These are phyloP conservation scores for Elongisporangium prolatum DNA, from an alignment of 352 stramenopile species.

Conservation along the genomic window DNA sequence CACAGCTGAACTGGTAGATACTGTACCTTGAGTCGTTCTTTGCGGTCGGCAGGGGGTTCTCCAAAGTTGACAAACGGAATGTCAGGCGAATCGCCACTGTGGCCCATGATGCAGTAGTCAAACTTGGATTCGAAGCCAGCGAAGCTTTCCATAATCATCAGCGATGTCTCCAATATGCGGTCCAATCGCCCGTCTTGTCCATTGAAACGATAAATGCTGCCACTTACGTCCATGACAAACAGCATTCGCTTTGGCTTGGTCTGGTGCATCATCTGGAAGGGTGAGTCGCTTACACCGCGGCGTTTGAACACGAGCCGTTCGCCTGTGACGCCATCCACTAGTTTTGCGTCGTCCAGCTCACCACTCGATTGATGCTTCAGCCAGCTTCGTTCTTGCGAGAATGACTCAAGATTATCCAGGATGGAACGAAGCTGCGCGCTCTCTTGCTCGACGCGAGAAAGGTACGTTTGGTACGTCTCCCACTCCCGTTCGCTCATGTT, in stretches of 20 bases:
- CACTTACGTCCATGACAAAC: conserved; percentile 93
- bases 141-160: conserved; percentile 97
- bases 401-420: conserved; percentile 79
- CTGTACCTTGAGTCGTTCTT: conserved; percentile 73
- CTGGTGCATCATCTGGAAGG: conserved; percentile 28
- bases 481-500: conserved; percentile 84
- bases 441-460: conserved; percentile 68
- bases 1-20: background rate
- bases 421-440: conserved; percentile 73
- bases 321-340: conserved; percentile 91
- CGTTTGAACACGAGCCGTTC: conserved; percentile 93
- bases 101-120: conserved; percentile 90
- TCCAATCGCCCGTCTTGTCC: conserved; percentile 89
- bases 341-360: conserved; percentile 94
- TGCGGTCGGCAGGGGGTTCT: conserved; percentile 74
- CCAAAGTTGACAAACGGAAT: conserved; percentile 92
- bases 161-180: conserved; percentile 89
- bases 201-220: conserved; percentile 94
- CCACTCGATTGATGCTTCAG: conserved; percentile 90
- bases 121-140: conserved; percentile 87
- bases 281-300: conserved; percentile 69
- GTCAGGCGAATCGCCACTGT: conserved; percentile 85
- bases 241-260: conserved; percentile 77
- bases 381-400: conserved; percentile 89
- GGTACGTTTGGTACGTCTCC: conserved; percentile 75